phyloP scores from a whole-genome alignment of 2,329 filamentous ascomycete species.

The Acrocalymma vagum region DNA sequence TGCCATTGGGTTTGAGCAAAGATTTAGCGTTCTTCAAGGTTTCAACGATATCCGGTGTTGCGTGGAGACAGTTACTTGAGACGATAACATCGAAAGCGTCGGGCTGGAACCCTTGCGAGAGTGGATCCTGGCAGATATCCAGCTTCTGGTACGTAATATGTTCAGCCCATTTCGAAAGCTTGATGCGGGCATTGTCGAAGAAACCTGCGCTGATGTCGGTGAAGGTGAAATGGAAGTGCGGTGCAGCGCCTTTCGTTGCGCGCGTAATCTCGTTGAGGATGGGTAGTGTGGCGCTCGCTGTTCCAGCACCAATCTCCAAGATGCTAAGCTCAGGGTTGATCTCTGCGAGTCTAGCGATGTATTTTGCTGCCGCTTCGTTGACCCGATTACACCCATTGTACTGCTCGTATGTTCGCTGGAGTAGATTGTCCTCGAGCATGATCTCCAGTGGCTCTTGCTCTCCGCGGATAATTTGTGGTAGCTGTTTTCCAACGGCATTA shows the following conservation, averaged over 20 bases:
- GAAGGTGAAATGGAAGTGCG: slow-evolving; percentile 16
- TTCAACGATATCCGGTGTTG: slow-evolving; percentile 10
- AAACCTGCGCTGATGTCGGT: slow-evolving; percentile 25
- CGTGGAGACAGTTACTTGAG: slow-evolving; percentile 46
- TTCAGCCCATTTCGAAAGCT: too few species aligned
- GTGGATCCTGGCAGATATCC: slow-evolving; percentile 16
- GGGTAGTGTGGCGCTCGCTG: not conserved
- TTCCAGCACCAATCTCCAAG: slow-evolving; percentile 7
- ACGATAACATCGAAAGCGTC: slow-evolving; percentile 23
- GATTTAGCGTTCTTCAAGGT: slow-evolving; percentile 17
- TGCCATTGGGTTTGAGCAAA: slow-evolving; percentile 29
- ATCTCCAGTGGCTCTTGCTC: slow-evolving; percentile 12
- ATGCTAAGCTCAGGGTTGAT: slow-evolving; percentile 4
- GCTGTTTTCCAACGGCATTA: slow-evolving; percentile 10
- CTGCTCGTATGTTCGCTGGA: slow-evolving; percentile 7
- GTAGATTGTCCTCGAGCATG: slow-evolving; percentile 8
- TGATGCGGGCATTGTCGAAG: slow-evolving; percentile 13
- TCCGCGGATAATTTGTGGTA: slow-evolving; percentile 4
- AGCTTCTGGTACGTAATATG: slow-evolving; percentile 7
- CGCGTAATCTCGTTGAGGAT: not conserved
- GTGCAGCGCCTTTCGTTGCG: too few species aligned
- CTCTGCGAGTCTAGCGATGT: not conserved
- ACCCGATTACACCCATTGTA: not conserved
- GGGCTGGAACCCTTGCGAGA: slow-evolving; percentile 17
- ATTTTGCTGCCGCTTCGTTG: not conserved